Percentiles rank a stretch among this genome's conserved stretches.
Conservation (phyloP, 148 eudicot genomes). For the Silene uniflora region DNA sequence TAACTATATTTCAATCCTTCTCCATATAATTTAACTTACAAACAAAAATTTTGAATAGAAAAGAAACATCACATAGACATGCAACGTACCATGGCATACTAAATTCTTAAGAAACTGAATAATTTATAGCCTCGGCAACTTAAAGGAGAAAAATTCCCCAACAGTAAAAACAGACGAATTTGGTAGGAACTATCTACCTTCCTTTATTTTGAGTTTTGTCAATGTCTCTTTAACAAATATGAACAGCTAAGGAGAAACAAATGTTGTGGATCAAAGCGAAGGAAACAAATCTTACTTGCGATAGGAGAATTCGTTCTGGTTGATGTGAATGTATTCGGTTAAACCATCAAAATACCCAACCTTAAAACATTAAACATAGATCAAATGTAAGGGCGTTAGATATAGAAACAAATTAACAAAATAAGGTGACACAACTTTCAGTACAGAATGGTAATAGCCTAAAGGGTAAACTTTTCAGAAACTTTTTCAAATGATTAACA, state of each 20-base stretch:
- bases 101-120: background rate
- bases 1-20: background rate
- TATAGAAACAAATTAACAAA: background rate
- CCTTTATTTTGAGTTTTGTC: background rate
- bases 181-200: background rate
- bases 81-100: background rate
- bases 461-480: background rate
- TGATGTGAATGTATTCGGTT: constrained; percentile 30
- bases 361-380: constrained; percentile 20
- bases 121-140: background rate
- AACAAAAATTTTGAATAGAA: background rate
- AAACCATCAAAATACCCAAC: constrained; percentile 23
- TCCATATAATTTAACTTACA: background rate
- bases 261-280: background rate
- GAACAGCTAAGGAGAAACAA: background rate
- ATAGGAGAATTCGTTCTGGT: constrained; percentile 36
- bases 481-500: background rate
- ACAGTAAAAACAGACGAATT: background rate
- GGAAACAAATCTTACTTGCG: constrained; percentile 33
- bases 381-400: background rate
- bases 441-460: background rate
- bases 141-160: background rate
- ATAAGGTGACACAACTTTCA: background rate
- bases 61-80: too few species aligned
- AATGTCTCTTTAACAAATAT: background rate